Conservation (phyloP, 2,329 filamentous ascomycete species). For the Hypoxylon sp. region DNA sequence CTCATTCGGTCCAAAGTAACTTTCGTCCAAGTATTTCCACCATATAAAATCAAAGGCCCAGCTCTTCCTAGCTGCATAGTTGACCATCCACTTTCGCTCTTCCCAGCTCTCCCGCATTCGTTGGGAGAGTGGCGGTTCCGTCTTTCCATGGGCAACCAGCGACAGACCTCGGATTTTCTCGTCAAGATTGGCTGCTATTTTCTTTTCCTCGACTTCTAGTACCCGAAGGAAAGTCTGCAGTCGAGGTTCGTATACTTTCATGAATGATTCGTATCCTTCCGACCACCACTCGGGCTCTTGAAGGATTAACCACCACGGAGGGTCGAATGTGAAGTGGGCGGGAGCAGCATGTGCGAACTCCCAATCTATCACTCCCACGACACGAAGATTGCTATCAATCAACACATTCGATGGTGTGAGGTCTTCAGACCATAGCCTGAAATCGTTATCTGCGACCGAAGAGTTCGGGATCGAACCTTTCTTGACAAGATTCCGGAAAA, state of each 20-base stretch:
- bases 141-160: not conserved
- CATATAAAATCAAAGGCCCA: slow-evolving; percentile 58
- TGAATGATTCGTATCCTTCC: slow-evolving; percentile 53
- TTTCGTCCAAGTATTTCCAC: slow-evolving; percentile 57
- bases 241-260: slow-evolving; percentile 52
- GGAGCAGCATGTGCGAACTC: slow-evolving; percentile 58
- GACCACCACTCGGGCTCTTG: slow-evolving; percentile 54
- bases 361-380: slow-evolving; percentile 60
- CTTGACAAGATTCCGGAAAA: slow-evolving; percentile 57
- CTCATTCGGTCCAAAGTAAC: slow-evolving; percentile 52
- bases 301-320: slow-evolving; percentile 59
- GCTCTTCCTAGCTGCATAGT: slow-evolving; percentile 57
- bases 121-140: slow-evolving; percentile 49
- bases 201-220: slow-evolving; percentile 54
- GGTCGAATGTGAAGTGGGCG: slow-evolving; percentile 54
- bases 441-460: slow-evolving; percentile 1
- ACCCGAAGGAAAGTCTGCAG: slow-evolving; percentile 55
- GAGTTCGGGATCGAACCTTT: slow-evolving; percentile 7
- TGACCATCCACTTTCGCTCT: slow-evolving; percentile 54
- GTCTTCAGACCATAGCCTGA: slow-evolving; percentile 48
- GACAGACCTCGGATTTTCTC: not conserved
- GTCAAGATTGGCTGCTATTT: slow-evolving; percentile 17
- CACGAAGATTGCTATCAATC: slow-evolving; percentile 47
- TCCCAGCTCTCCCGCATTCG: slow-evolving; percentile 59
- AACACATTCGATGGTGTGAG: slow-evolving; percentile 25